Conservation (phyloP, 345 rosid genomes). For the Linum lewisii region DNA sequence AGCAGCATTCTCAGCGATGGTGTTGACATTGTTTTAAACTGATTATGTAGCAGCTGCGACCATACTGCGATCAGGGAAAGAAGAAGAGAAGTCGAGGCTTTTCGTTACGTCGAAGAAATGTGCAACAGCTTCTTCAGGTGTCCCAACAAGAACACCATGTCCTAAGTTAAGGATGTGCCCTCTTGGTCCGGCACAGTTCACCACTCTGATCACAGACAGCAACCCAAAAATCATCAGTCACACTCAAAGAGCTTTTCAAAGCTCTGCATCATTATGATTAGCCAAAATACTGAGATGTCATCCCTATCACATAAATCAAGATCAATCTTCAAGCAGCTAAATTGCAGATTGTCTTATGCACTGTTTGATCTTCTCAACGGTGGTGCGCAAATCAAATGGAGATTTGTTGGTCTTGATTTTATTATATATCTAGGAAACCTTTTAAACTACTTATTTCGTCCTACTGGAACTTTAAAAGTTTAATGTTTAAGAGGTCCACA, state of each 20-base stretch:
- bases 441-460: background rate
- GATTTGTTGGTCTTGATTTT: too few species aligned
- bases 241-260: background rate
- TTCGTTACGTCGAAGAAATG: conserved; percentile 81
- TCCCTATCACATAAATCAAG: background rate
- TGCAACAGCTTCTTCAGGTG: conserved; percentile 88
- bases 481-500: background rate
- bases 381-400: background rate
- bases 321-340: background rate
- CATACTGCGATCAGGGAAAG: conserved; percentile 30
- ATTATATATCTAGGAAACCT: too few species aligned
- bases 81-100: conserved; percentile 45
- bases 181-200: conserved; percentile 65
- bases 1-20: too few species aligned
- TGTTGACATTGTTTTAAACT: too few species aligned
- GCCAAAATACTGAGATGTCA: background rate
- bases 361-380: background rate
- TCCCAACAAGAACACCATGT: conserved; percentile 88
- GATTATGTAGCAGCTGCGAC: conserved; percentile 2
- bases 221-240: background rate
- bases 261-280: too few species aligned
- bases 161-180: conserved; percentile 91
- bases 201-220: conserved; percentile 43
- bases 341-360: background rate
- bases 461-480: background rate